phyloP scores from a whole-genome alignment of 1,139 yeast species.

The Magnusiomyces suaveolens region DNA sequence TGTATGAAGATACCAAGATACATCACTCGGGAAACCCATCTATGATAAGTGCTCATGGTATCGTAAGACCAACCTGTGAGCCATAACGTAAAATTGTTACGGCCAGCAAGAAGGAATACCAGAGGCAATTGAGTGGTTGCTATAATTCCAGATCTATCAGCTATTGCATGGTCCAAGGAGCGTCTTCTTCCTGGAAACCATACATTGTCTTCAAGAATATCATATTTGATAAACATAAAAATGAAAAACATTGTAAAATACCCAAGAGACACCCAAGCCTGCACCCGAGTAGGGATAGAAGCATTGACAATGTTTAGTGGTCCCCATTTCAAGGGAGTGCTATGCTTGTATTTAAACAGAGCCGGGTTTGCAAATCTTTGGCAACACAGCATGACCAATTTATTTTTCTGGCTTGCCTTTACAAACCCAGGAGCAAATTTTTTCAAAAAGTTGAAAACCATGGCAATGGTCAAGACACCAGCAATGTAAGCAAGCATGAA shows the following conservation, averaged over 20 bases:
- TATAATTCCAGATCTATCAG: slow-evolving; percentile 51
- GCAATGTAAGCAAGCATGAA: slow-evolving; percentile 23
- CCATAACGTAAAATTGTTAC: slow-evolving; percentile 57
- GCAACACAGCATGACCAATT: neutral
- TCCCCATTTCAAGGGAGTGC: slow-evolving; percentile 7
- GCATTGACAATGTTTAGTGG: neutral
- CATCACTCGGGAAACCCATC: slow-evolving; percentile 52
- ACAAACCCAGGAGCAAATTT: slow-evolving; percentile 7
- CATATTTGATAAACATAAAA: slow-evolving; percentile 34
- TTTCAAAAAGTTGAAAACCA: slow-evolving; percentile 17
- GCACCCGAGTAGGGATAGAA: slow-evolving; percentile 51
- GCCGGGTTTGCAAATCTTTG: slow-evolving; percentile 12
- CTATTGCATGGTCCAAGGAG: slow-evolving; percentile 45
- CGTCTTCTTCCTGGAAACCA: slow-evolving; percentile 27
- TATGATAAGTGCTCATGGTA: slow-evolving; percentile 54
- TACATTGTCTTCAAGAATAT: slow-evolving; percentile 33
- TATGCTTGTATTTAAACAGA: slow-evolving; percentile 7
- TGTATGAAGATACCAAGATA: slow-evolving; percentile 38
- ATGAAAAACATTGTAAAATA: slow-evolving; percentile 38
- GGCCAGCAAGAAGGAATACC: slow-evolving; percentile 48
- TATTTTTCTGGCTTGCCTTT: slow-evolving; percentile 4
- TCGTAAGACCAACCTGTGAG: slow-evolving; percentile 58
- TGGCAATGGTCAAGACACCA: slow-evolving; percentile 18
- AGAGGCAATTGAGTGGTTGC: slow-evolving; percentile 43
- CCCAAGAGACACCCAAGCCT: slow-evolving; percentile 40